Conservation (phyloP, 306 rosid species). For the Cucurbita ficifolia region DNA sequence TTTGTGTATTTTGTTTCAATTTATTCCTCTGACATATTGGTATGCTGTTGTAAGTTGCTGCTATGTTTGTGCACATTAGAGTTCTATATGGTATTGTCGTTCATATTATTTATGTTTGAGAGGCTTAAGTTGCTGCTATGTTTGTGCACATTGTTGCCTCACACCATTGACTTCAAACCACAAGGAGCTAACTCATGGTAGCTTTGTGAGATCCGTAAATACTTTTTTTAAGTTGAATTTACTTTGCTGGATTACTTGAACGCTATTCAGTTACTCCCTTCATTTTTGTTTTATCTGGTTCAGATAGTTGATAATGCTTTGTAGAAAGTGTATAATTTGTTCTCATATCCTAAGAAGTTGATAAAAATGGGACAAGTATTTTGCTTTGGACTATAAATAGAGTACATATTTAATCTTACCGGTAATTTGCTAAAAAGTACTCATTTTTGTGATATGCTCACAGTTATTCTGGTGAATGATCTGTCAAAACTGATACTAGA, state of each 20-base stretch:
- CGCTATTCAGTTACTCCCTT: background rate
- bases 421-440: background rate
- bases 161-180: background rate
- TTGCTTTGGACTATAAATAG: background rate
- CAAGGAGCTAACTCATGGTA: background rate
- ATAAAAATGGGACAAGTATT: background rate
- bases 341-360: background rate
- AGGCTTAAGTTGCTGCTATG: background rate
- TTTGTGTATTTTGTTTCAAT: no score
- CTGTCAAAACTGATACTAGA: background rate
- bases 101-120: no score
- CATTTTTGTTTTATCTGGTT: background rate
- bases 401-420: background rate
- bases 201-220: no score
- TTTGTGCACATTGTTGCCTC: background rate
- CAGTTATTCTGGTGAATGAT: background rate
- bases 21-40: no score
- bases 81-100: no score
- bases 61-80: background rate
- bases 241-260: background rate
- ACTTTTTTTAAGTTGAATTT: background rate
- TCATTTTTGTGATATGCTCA: background rate
- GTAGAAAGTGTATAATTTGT: background rate
- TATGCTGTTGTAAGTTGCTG: background rate
- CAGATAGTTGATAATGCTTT: background rate